A percentile compares a stretch with the other conserved stretches of the same genome.
Evolutionary conservation across 768 basidiomycete genomes (phyloP).

Genomic region (Podaxis mareebaensis): DNA sequence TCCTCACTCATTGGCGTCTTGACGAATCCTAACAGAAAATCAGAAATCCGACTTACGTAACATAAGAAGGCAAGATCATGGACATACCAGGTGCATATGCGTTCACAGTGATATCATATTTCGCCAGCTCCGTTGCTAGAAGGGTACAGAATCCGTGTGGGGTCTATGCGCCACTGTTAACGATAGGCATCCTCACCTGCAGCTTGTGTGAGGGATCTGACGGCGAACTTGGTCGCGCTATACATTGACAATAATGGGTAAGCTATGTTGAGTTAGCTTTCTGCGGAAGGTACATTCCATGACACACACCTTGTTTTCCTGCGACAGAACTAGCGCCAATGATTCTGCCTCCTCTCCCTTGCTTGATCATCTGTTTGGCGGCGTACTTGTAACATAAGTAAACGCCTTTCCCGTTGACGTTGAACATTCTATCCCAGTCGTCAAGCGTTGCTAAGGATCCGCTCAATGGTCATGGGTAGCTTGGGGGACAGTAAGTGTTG

Average conservation of each 20-base stretch:
- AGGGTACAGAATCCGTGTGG: background rate
- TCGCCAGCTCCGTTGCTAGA: conserved; percentile 37
- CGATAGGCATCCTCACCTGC: conserved; percentile 28
- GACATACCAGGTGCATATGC: conserved; percentile 37
- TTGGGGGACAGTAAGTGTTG: background rate
- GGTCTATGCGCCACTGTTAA: background rate
- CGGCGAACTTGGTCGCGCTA: conserved; percentile 38
- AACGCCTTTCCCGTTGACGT: conserved; percentile 56
- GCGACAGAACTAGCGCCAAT: conserved; percentile 42
- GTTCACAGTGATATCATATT: conserved; percentile 42
- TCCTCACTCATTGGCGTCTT: conserved; percentile 32
- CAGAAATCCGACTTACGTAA: background rate
- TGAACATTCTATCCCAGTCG: conserved; percentile 41
- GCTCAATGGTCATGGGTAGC: background rate
- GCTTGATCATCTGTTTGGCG: conserved; percentile 58
- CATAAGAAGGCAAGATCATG: background rate
- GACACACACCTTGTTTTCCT: conserved; percentile 28
- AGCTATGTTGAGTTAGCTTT: background rate
- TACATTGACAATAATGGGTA: conserved; percentile 25
- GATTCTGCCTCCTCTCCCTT: conserved; percentile 54
- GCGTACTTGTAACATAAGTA: conserved; percentile 69
- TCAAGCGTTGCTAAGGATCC: conserved; percentile 31
- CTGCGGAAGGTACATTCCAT: background rate
- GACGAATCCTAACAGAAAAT: background rate
- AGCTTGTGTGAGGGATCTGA: conserved; percentile 40